Conservation (phyloP, 2,329 filamentous ascomycete species). For the Claviceps capensis region DNA sequence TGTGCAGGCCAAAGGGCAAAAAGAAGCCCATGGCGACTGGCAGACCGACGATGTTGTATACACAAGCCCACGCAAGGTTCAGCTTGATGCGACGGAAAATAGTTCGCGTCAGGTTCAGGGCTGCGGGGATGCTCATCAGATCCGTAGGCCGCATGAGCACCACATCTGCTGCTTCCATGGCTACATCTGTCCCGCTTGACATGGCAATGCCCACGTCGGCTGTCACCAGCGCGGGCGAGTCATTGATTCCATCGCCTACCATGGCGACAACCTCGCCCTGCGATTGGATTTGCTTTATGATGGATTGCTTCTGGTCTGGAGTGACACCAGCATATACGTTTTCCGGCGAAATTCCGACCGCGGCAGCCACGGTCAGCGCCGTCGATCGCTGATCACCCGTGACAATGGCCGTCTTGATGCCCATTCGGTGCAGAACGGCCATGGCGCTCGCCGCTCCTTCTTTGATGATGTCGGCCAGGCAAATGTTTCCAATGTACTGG, state of each 20-base stretch:
- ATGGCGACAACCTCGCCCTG: conserved; percentile 74
- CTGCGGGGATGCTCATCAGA: conserved; percentile 82
- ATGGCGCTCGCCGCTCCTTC: conserved; percentile 71
- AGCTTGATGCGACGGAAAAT: conserved; percentile 92
- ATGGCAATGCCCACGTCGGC: conserved; percentile 90
- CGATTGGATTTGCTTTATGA: conserved; percentile 64
- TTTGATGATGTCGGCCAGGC: conserved; percentile 84
- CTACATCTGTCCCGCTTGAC: conserved; percentile 84
- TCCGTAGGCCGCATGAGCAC: conserved; percentile 91
- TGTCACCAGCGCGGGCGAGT: conserved; percentile 86
- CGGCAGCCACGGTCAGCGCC: conserved; percentile 67
- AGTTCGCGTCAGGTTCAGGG: conserved; percentile 63
- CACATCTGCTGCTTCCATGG: conserved; percentile 92
- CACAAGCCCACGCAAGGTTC: conserved; percentile 83
- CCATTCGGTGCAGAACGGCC: conserved; percentile 68
- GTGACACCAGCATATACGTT: conserved; percentile 79
- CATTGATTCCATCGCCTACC: conserved; percentile 98
- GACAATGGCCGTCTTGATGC: conserved; percentile 78
- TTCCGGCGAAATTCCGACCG: conserved; percentile 64
- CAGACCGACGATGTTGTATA: conserved; percentile 83
- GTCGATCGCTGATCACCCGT: conserved; percentile 84
- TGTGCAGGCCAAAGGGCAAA: conserved; percentile 71
- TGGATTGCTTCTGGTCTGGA: conserved; percentile 80
- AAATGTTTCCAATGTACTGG: conserved; percentile 67
- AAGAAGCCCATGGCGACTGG: conserved; percentile 97